Conservation (phyloP, 1,284 basidiomycete genomes). For the Heterobasidion irregulare region DNA sequence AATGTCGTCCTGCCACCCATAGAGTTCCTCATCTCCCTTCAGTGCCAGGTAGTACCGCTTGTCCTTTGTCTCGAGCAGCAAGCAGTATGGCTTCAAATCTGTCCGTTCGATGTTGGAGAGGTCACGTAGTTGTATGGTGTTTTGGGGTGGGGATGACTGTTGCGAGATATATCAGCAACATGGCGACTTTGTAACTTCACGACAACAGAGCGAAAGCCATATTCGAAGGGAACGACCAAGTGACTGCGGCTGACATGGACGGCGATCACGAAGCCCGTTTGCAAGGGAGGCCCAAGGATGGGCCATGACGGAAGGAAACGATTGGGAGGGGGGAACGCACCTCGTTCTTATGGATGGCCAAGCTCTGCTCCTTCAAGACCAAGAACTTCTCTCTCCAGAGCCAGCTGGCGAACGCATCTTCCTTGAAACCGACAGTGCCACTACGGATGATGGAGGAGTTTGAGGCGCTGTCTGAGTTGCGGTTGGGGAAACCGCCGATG, state of each 20-base stretch:
- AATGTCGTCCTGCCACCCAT: slow-evolving; percentile 95
- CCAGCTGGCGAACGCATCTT: slow-evolving; percentile 86
- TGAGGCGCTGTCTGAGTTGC: slow-evolving; percentile 30
- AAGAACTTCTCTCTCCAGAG: slow-evolving; percentile 93
- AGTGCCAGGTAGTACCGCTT: slow-evolving; percentile 74
- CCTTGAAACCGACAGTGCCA: slow-evolving; percentile 78
- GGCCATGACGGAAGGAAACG: too few species aligned
- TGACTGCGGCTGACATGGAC: too few species aligned
- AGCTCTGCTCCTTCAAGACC: slow-evolving; percentile 72
- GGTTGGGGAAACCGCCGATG: slow-evolving; percentile 69
- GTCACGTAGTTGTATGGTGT: slow-evolving; percentile 64
- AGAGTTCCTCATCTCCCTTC: slow-evolving; percentile 93
- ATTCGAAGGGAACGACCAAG: too few species aligned
- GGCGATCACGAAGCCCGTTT: too few species aligned
- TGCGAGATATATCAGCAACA: not conserved
- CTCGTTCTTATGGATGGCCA: slow-evolving; percentile 91
- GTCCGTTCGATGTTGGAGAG: slow-evolving; percentile 86
- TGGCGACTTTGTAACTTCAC: not conserved
- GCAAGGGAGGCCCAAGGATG: too few species aligned
- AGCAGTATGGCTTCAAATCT: slow-evolving; percentile 89
- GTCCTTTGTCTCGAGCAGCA: slow-evolving; percentile 80
- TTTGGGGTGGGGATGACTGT: slow-evolving; percentile 59
- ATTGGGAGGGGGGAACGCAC: slow-evolving; percentile 35
- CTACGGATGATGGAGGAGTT: slow-evolving; percentile 45
- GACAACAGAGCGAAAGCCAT: not conserved